Percentiles rank a stretch among this genome's conserved stretches.
Conservation (phyloP, 371 early-diverging fungal species). For the Actinomortierella wolfii region DNA sequence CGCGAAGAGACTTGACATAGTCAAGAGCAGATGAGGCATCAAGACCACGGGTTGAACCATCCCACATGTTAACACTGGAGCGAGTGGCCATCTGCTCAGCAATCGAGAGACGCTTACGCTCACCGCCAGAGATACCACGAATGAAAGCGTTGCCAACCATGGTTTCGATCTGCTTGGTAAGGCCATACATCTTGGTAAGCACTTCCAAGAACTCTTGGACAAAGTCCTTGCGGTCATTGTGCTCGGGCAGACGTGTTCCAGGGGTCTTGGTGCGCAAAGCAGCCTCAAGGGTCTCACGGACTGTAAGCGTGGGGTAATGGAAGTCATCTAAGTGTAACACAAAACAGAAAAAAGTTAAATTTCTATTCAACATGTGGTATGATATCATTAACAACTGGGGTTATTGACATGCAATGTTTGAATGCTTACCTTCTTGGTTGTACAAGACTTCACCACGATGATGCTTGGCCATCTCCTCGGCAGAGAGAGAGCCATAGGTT, state of each 20-base stretch:
- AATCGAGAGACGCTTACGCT: constrained; percentile 86
- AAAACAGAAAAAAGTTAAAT: too few species aligned
- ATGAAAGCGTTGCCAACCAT: constrained; percentile 83
- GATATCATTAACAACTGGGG: too few species aligned
- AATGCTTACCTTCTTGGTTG: constrained; percentile 56
- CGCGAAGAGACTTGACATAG: constrained; percentile 70
- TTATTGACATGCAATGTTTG: background rate
- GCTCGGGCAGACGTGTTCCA: constrained; percentile 54
- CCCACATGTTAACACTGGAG: constrained; percentile 79
- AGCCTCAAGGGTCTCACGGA: constrained; percentile 69
- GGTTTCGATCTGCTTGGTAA: constrained; percentile 76
- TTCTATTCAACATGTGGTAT: too few species aligned
- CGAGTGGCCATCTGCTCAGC: constrained; percentile 85
- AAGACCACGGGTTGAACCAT: constrained; percentile 88
- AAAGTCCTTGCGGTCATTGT: constrained; percentile 49
- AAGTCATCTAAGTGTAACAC: constrained; percentile 54
- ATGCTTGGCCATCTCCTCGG: constrained; percentile 52
- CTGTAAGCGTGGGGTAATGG: constrained; percentile 70
- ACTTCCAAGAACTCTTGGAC: constrained; percentile 52
- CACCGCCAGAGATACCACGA: constrained; percentile 87
- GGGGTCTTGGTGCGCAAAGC: constrained; percentile 72
- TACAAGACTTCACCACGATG: constrained; percentile 69
- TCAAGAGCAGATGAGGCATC: constrained; percentile 90
- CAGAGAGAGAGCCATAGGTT: constrained; percentile 63
- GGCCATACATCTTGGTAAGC: constrained; percentile 71